Base-by-base conservation (phyloP, 2,329 filamentous ascomycete species). In the Paecilomyces dactylethromorphus region DNA sequence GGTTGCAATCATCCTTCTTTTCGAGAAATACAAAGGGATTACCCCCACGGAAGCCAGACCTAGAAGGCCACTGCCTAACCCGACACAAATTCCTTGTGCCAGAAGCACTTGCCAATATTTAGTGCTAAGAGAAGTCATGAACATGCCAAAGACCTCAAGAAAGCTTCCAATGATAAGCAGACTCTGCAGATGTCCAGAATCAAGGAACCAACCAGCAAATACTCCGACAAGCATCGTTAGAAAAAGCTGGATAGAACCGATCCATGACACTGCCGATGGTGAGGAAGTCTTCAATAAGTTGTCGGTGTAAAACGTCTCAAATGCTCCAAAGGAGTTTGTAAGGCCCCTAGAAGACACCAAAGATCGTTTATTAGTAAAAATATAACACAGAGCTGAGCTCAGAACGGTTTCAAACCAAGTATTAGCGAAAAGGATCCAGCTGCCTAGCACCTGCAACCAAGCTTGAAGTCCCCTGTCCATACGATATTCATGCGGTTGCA, bases 31-130 rank as follows among this genome's bases (percentile, higher is more conserved):
- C 33, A 74, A 70, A 0, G 71, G 65, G 3, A 80, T 65, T 39
- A 80, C 66, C 8, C 76, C 74, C 2, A 79, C 68, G 29, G 66
- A 69, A 1, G 79, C 78, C 1, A 75, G 58, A 54, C 78, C 80
- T 3, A 78, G 53, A 10, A 73, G 64, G 3, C 80, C 77, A 8
- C 67, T 70, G 1, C 81, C 81, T 0, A 86, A 56, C 1, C 84
- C 84, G 62, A 81, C 73, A 59, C 79, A 80, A 32, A 79, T 71
- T 1, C 83, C 83, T 66, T 85, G 83, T 1, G 80, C 73, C 12
- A 85, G 72, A 39, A 85, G 72, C 49, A 84, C 68, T 63, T 84
- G 79, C 78, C 78, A 84, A 70, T 83, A 84, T 55, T 70, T 63
- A 8, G 54, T 57, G 22, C 56, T 35, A 10, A 35, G 32, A 26